Conservation (phyloP, 805 yeast species). For the Hanseniaspora valbyensis region DNA sequence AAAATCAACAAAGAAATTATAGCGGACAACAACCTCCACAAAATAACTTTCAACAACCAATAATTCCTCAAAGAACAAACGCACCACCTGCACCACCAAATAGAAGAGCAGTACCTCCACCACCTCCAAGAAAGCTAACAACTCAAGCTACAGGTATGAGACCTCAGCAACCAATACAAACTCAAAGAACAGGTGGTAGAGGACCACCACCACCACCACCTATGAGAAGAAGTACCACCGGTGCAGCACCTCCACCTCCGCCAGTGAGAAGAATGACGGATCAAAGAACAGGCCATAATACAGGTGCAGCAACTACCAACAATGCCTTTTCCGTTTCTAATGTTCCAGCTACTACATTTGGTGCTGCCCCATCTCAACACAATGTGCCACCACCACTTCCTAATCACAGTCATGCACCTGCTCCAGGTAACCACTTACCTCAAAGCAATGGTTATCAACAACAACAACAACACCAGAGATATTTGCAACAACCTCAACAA, state of each 20-base stretch:
- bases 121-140: constrained; percentile 21
- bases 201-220: constrained; percentile 23
- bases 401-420: not conserved
- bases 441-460: not conserved
- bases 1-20: constrained; percentile 22
- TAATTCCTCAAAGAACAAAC: constrained; percentile 15
- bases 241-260: constrained; percentile 12
- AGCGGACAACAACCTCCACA: constrained; percentile 20
- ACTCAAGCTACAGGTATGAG: constrained; percentile 19
- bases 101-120: constrained; percentile 17
- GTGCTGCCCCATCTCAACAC: constrained; percentile 9
- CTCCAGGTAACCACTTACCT: too few relatives aligned
- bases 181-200: constrained; percentile 22
- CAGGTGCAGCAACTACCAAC: constrained; percentile 15
- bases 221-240: constrained; percentile 18
- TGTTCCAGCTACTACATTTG: constrained; percentile 18
- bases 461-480: constrained; percentile 9
- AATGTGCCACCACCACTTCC: constrained; percentile 2
- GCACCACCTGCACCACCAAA: constrained; percentile 11
- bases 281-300: constrained; percentile 15
- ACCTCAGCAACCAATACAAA: constrained; percentile 19
- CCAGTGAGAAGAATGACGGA: constrained; percentile 11
- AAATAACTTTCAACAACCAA: constrained; percentile 15
- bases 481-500: constrained; percentile 17
- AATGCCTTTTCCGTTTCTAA: constrained; percentile 17